Conservation (phyloP, 23 red algal species). For the Pyropia yezoensis region DNA sequence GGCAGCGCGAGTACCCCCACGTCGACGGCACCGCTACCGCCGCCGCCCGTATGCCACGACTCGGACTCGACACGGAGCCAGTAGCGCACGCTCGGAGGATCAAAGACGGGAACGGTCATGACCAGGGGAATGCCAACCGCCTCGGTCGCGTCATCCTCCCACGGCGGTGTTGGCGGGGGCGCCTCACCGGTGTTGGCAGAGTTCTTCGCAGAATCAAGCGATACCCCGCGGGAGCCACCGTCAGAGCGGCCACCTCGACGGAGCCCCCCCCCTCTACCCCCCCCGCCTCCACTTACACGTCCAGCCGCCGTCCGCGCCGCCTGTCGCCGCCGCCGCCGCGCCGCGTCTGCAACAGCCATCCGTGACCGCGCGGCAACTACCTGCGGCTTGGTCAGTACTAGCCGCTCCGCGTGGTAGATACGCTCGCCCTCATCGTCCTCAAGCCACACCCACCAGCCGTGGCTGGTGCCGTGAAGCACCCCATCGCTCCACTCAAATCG, state of each 20-base stretch:
- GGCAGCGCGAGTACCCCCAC: slow-evolving; percentile 13
- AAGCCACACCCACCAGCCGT: slow-evolving; percentile 92
- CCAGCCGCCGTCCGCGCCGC: background rate
- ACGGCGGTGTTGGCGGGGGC: no score
- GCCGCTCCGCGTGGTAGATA: slow-evolving; percentile 61
- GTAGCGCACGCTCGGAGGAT: slow-evolving; percentile 66
- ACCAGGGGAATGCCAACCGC: slow-evolving; percentile 13
- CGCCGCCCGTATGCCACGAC: slow-evolving; percentile 61
- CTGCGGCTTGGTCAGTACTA: slow-evolving; percentile 40
- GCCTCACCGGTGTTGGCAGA: no score
- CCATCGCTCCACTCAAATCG: slow-evolving; percentile 65
- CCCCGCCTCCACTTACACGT: slow-evolving; percentile 2
- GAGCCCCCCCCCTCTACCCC: background rate
- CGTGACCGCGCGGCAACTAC: slow-evolving; percentile 12
- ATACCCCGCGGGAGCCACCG: no score
- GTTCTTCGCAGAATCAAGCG: no score
- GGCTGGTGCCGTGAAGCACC: slow-evolving; percentile 25
- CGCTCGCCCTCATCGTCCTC: slow-evolving; percentile 67
- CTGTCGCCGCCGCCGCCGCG: slow-evolving; percentile 6
- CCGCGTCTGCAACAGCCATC: background rate
- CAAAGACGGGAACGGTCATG: slow-evolving; percentile 61
- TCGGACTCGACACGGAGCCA: slow-evolving; percentile 67
- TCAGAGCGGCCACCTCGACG: background rate
- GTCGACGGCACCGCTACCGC: slow-evolving; percentile 23
- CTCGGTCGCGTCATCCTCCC: background rate